Evolutionary conservation across 78 protist genomes (phyloP).

Genomic region (Mastigamoeba balamuthi): DNA sequence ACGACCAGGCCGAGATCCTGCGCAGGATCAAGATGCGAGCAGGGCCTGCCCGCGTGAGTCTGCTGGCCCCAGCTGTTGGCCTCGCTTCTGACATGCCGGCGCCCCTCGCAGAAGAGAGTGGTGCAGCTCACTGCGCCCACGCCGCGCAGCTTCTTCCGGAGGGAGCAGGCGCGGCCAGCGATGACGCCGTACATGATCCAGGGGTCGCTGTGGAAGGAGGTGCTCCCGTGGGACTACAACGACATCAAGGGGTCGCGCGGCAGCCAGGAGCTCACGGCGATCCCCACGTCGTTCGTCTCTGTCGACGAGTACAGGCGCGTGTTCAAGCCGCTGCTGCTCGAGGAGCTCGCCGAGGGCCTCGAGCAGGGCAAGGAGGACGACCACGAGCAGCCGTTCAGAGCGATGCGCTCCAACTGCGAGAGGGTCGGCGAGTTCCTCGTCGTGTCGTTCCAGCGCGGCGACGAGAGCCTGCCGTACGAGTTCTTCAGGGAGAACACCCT

Average conservation of each 20-base stretch:
- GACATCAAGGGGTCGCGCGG: not conserved
- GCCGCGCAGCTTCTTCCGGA: too few species aligned
- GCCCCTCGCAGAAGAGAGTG: too few species aligned
- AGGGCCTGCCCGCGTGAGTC: too few species aligned
- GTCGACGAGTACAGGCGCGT: conserved; percentile 15
- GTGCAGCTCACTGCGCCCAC: too few species aligned
- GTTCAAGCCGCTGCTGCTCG: conserved; percentile 32
- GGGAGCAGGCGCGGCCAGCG: too few species aligned
- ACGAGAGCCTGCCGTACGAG: not conserved
- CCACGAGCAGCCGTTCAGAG: not conserved
- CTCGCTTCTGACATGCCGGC: too few species aligned
- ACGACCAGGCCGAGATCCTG: too few species aligned
- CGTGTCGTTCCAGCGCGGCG: not conserved
- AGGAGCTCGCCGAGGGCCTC: conserved; percentile 28
- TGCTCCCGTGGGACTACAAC: not conserved
- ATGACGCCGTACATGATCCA: too few species aligned
- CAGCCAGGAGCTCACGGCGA: not conserved
- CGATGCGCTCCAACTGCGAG: not conserved
- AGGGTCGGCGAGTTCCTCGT: not conserved
- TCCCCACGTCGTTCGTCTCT: conserved; percentile 20
- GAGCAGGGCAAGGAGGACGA: conserved; percentile 10
- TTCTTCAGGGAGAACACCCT: too few species aligned
- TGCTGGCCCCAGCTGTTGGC: too few species aligned
- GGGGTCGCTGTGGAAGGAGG: too few species aligned
- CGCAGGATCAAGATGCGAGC: too few species aligned